Evolutionary conservation across 306 rosid genomes (phyloP), one percentile per base, ranked within the genome.

Genomic region (Begonia peltatifolia): DNA sequence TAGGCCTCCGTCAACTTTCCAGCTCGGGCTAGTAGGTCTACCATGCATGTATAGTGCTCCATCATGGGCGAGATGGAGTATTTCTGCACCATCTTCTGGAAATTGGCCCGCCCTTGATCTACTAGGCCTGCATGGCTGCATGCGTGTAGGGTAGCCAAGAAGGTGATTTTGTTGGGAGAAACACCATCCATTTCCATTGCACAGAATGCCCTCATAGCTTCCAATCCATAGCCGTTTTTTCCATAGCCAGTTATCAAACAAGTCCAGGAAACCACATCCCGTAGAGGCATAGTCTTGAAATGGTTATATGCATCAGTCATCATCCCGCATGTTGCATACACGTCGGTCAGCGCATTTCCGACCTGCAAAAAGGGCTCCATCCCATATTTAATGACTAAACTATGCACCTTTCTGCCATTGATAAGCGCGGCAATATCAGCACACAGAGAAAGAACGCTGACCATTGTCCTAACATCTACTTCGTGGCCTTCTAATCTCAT

Each of bases 321-420:
- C 58, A 43, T 2, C 25, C 72, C 77, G 16, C 77, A 71, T 61
- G 66, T 71, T 13, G 72, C 68, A 62, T 62, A 71, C 77, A 71
- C 53, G 65, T 62, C 62, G 9, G 62, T 30, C 10, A 54, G 11
- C 7, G 66, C 66, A 42, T 61, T 72, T 18, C 73, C 69, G 14
- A 66, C 42, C 0, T 68, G 63, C 47, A 71, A 42, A 57, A 42
- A 57, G 17, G 20, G 52, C 50, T 66, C 76, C 5, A 52, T 57
- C 14, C 76, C 63, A 2, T 56, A 16, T 42, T 52, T 57, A 42
- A 62, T 47, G 44, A 58, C 72, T 30, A 71, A 55, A 25, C 61
- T 61, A 44, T 66, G 65, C 9, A 57, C 52, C 46, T 56, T 42
- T 15, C 49, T 56, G 6, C 68, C 65, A 1, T 47, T 58, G 18